These are phyloP conservation scores for Galerina marginata DNA, from an alignment of 768 basidiomycete genomes.

Conservation along the genomic window DNA sequence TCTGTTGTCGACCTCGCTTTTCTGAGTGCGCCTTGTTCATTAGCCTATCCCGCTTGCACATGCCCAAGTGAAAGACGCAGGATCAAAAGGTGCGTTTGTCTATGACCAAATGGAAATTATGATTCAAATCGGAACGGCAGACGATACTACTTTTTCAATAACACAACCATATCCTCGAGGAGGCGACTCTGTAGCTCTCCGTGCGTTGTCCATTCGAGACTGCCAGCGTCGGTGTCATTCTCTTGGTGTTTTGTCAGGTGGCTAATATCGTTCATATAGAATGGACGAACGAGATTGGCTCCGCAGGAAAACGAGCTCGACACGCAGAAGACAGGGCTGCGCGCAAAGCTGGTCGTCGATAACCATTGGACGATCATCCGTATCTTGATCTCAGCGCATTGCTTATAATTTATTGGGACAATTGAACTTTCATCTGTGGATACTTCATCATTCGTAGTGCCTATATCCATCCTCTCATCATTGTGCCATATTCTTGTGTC, in stretches of 20 bases:
- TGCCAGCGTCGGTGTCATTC: slow-evolving; percentile 46
- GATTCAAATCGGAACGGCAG: slow-evolving; percentile 36
- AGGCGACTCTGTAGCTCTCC: slow-evolving; percentile 69
- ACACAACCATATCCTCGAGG: slow-evolving; percentile 73
- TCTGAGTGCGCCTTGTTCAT: neutral
- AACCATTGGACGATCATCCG: neutral
- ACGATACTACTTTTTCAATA: slow-evolving; percentile 72
- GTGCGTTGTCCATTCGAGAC: slow-evolving; percentile 61
- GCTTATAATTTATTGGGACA: neutral
- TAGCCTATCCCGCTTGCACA: slow-evolving; percentile 81
- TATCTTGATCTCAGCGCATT: neutral
- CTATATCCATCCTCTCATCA: too few relatives aligned
- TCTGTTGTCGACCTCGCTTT: slow-evolving; percentile 1
- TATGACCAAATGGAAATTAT: too few relatives aligned
- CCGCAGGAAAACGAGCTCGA: slow-evolving; percentile 47
- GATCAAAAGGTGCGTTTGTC: slow-evolving; percentile 47
- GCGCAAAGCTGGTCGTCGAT: slow-evolving; percentile 26
- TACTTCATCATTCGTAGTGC: too few relatives aligned
- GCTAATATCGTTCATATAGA: neutral
- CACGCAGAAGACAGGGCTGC: slow-evolving; percentile 49
- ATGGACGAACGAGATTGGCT: slow-evolving; percentile 44
- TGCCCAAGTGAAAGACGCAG: slow-evolving; percentile 49
- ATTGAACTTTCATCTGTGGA: too few relatives aligned
- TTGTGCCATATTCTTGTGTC: too few relatives aligned
- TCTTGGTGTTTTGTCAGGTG: neutral